Conservation (phyloP, 257 asterid species). For the Forsythia viridissima region DNA sequence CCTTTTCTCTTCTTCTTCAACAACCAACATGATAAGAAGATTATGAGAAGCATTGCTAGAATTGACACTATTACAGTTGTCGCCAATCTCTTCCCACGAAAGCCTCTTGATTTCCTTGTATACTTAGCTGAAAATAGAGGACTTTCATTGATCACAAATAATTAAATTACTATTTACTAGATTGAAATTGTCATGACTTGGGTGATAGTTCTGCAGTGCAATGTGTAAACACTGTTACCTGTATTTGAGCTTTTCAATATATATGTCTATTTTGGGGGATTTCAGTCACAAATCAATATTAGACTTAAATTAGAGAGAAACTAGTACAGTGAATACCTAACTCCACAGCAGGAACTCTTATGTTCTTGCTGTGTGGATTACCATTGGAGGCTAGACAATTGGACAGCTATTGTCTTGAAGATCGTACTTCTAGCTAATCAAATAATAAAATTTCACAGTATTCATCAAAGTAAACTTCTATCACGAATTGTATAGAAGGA, state of each 20-base stretch:
- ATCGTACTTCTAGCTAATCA: slow-evolving; percentile 37
- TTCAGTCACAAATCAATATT: too few species aligned
- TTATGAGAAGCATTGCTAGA: slow-evolving; percentile 24
- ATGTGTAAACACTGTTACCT: too few species aligned
- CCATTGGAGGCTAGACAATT: slow-evolving; percentile 25
- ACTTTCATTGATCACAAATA: background rate
- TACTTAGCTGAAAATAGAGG: slow-evolving; percentile 20
- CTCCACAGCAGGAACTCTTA: slow-evolving; percentile 27
- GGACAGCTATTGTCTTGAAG: slow-evolving; percentile 27
- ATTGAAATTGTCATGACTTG: too few species aligned
- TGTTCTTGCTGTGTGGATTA: slow-evolving; percentile 30
- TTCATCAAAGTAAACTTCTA: too few species aligned
- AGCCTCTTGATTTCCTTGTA: slow-evolving; percentile 13
- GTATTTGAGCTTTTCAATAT: too few species aligned
- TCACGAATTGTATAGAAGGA: too few species aligned
- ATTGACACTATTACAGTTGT: slow-evolving; percentile 13
- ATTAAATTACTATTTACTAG: too few species aligned
- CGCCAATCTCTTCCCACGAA: slow-evolving; percentile 18
- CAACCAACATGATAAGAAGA: slow-evolving; percentile 17
- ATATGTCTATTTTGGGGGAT: too few species aligned
- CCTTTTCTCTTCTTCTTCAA: slow-evolving; percentile 23
- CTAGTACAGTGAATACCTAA: slow-evolving; percentile 22
- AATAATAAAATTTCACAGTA: too few species aligned
- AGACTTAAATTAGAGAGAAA: background rate
- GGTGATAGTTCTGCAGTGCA: too few species aligned